A percentile compares a stretch with the other conserved stretches of the same genome.
These are phyloP conservation scores for Penicillium tannophilum DNA, from an alignment of 495 filamentous ascomycete genomes.

Conservation along the genomic window DNA sequence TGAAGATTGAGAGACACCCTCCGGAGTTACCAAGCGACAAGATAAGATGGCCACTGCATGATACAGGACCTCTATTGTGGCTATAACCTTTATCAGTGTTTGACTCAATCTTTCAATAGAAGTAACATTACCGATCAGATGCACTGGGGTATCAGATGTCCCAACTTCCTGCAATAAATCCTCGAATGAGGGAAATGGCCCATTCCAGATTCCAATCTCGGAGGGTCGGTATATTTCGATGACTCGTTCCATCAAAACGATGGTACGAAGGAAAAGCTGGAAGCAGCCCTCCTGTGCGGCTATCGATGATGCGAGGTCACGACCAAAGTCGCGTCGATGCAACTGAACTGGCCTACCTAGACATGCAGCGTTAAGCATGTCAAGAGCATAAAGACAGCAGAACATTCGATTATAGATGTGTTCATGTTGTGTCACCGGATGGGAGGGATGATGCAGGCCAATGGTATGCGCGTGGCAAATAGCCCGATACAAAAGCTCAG, in stretches of 20 bases:
- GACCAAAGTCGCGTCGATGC: constrained; percentile 7
- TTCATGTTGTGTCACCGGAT: background rate
- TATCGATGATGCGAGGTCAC: constrained; percentile 4
- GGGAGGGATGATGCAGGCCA: constrained; percentile 6
- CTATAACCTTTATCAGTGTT: background rate
- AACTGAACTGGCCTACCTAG: constrained; percentile 9
- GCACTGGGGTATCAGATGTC: background rate
- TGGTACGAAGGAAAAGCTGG: constrained; percentile 9
- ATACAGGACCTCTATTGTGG: constrained; percentile 7
- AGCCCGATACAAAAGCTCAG: constrained; percentile 8
- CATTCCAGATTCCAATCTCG: constrained; percentile 4
- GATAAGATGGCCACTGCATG: constrained; percentile 9
- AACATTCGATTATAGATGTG: constrained; percentile 2
- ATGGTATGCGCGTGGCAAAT: constrained; percentile 9
- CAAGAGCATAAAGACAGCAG: constrained; percentile 10
- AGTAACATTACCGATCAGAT: background rate
- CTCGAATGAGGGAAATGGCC: constrained; percentile 6
- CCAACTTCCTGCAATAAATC: constrained; percentile 9
- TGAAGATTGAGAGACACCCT: constrained; percentile 7
- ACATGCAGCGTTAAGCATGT: constrained; percentile 6
- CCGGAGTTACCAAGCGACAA: constrained; percentile 4
- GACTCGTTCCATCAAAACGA: constrained; percentile 2
- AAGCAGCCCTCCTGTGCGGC: constrained; percentile 5
- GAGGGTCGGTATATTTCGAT: constrained; percentile 7
- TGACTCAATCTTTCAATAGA: background rate